These are phyloP conservation scores for Ilex paraguariensis DNA, from an alignment of 305 asterid species.

Conservation along the genomic window DNA sequence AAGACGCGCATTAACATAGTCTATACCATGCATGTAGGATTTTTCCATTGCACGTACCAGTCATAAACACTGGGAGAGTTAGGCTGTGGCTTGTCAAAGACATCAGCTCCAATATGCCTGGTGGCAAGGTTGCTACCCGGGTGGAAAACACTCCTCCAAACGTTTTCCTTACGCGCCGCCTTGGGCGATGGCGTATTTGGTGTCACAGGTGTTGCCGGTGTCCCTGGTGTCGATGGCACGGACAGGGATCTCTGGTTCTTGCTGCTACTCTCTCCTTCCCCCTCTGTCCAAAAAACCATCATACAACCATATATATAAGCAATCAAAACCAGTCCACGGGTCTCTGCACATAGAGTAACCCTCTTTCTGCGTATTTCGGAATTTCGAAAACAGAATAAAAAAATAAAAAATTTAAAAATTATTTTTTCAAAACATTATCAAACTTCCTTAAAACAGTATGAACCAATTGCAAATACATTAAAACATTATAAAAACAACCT, in stretches of 20 bases:
- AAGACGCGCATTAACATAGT: no score
- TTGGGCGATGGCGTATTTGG: slow-evolving; percentile 47
- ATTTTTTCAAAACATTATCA: no score
- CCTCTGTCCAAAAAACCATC: slow-evolving; percentile 24
- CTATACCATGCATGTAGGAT: not conserved
- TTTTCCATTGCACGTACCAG: slow-evolving; percentile 41
- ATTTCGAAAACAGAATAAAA: no score
- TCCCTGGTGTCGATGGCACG: slow-evolving; percentile 34
- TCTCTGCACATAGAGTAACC: no score
- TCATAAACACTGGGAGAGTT: slow-evolving; percentile 92
- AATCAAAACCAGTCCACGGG: not conserved
- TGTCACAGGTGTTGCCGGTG: slow-evolving; percentile 56
- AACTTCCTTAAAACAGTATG: no score
- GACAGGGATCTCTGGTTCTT: slow-evolving; percentile 49
- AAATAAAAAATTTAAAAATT: no score
- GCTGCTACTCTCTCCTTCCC: slow-evolving; percentile 33
- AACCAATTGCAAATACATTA: no score
- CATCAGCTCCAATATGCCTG: slow-evolving; percentile 53
- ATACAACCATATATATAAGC: not conserved
- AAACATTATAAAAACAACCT: no score
- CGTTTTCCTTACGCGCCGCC: slow-evolving; percentile 56
- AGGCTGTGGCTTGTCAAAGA: slow-evolving; percentile 78
- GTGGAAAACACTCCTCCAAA: slow-evolving; percentile 95
- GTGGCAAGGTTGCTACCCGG: slow-evolving; percentile 93
- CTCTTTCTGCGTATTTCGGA: no score